phyloP scores from a whole-genome alignment of 2,329 filamentous ascomycete species.

The Zymoseptoria passerinii region DNA sequence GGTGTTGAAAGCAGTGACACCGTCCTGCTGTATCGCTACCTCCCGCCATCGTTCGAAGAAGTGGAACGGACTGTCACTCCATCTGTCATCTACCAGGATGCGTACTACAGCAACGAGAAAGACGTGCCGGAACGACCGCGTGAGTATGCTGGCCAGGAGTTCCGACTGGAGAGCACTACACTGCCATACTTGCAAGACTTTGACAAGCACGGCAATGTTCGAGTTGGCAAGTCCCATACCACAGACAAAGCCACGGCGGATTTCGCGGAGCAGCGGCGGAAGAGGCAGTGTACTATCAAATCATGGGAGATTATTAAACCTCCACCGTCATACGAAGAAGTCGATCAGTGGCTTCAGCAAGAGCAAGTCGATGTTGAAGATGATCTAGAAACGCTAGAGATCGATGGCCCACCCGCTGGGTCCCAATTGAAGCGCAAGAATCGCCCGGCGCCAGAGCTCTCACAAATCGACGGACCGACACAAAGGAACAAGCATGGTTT shows the following conservation, averaged over 20 bases:
- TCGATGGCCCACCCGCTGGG: slow-evolving; percentile 24
- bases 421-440: slow-evolving; percentile 30
- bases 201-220: slow-evolving; percentile 38
- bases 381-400: slow-evolving; percentile 16
- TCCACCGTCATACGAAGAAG: slow-evolving; percentile 64
- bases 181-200: slow-evolving; percentile 76
- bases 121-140: slow-evolving; percentile 70
- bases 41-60: slow-evolving; percentile 38
- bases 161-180: slow-evolving; percentile 65
- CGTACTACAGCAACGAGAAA: slow-evolving; percentile 73
- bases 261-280: slow-evolving; percentile 43
- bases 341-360: slow-evolving; percentile 57
- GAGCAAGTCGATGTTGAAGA: slow-evolving; percentile 12
- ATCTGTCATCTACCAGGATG: slow-evolving; percentile 70
- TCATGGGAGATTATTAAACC: slow-evolving; percentile 68
- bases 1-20: slow-evolving; percentile 7
- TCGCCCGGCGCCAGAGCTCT: slow-evolving; percentile 42
- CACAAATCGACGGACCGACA: slow-evolving; percentile 83
- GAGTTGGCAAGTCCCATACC: slow-evolving; percentile 49
- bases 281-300: slow-evolving; percentile 52
- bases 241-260: slow-evolving; percentile 48
- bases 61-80: slow-evolving; percentile 54
- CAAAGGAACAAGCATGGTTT: slow-evolving; percentile 74
- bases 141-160: slow-evolving; percentile 84
- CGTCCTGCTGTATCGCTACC: slow-evolving; percentile 29